These are phyloP conservation scores for Lasiodiplodia sp. DNA, from an alignment of 2,329 filamentous ascomycete genomes.

Conservation along the genomic window DNA sequence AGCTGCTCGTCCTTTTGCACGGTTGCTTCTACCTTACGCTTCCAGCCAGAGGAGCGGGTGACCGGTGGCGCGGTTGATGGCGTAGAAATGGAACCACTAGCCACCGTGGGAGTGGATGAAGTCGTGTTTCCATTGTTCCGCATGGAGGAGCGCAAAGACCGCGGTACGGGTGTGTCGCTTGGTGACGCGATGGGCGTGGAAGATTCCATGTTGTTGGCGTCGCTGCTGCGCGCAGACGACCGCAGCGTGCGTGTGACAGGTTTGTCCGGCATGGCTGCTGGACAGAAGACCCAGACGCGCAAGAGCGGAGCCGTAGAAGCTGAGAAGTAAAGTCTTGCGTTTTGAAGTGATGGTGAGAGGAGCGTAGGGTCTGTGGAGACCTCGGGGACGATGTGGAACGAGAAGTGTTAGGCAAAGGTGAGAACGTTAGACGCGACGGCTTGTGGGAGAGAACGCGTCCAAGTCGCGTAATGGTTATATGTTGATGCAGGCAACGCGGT, in stretches of 20 bases:
- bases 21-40: neutral
- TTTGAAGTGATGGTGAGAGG: neutral
- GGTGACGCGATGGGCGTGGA: neutral
- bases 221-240: neutral
- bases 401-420: neutral
- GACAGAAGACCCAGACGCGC: neutral
- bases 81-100: neutral
- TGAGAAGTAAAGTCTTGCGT: neutral
- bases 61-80: neutral
- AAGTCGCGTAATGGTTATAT: neutral
- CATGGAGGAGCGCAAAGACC: neutral
- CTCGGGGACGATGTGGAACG: neutral
- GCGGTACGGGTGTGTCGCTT: neutral
- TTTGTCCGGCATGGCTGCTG: neutral
- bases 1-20: neutral
- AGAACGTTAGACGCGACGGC: neutral
- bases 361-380: neutral
- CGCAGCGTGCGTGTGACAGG: neutral
- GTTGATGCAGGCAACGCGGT: neutral
- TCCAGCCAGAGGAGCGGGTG: neutral
- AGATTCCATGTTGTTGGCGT: neutral
- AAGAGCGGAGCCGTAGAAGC: neutral
- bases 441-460: neutral
- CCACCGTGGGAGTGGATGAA: neutral
- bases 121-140: neutral